phyloP scores from a whole-genome alignment of 1,284 basidiomycete species.

The Paramarasmius palmivorus region DNA sequence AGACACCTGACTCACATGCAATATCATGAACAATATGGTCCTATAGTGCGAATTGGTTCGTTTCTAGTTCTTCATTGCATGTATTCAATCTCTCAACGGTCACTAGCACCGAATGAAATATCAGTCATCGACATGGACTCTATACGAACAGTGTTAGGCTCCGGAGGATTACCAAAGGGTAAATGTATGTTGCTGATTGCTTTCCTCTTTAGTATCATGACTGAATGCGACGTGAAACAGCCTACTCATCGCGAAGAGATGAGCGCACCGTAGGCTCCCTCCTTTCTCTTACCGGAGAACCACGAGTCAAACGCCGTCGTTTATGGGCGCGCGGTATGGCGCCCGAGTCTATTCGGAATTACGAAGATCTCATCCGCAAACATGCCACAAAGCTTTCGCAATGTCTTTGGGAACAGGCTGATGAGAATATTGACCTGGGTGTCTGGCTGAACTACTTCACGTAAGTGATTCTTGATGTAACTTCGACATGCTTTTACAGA shows the following conservation, averaged over 20 bases:
- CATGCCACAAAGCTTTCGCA: constrained; percentile 40
- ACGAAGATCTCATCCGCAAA: constrained; percentile 43
- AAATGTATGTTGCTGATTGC: constrained; percentile 32
- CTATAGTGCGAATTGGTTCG: constrained; percentile 38
- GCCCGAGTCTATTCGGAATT: constrained; percentile 44
- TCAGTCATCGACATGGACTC: constrained; percentile 38
- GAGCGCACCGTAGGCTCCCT: constrained; percentile 16
- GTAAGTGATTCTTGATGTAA: too few relatives aligned
- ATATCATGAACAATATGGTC: constrained; percentile 41
- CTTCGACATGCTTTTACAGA: constrained; percentile 8
- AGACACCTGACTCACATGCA: constrained; percentile 28
- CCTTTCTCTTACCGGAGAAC: constrained; percentile 24
- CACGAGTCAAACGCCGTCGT: constrained; percentile 48
- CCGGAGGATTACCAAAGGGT: constrained; percentile 41
- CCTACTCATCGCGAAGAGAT: constrained; percentile 19
- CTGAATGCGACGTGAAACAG: background rate
- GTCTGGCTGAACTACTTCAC: constrained; percentile 53
- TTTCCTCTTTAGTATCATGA: too few relatives aligned
- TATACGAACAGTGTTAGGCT: constrained; percentile 37
- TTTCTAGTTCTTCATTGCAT: constrained; percentile 24
- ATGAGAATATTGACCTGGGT: constrained; percentile 38
- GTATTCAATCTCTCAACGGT: background rate
- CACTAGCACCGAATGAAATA: constrained; percentile 47
- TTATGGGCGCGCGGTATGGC: constrained; percentile 56
- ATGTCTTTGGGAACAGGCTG: constrained; percentile 30